Conservation (phyloP, 1,139 yeast genomes). For the Hanseniaspora sp. region DNA sequence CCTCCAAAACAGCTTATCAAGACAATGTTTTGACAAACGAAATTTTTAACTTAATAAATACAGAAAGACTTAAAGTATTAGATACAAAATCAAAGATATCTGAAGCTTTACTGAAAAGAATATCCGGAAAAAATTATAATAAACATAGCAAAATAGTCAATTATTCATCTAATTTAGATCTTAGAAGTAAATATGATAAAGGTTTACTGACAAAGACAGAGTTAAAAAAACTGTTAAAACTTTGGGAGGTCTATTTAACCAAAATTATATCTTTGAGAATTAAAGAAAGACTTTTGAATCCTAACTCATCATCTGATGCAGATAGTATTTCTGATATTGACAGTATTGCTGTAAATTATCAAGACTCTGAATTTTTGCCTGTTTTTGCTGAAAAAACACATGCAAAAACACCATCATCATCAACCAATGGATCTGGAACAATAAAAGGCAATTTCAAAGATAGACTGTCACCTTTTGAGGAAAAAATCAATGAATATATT, state of each 20-base stretch:
- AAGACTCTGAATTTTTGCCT: background rate
- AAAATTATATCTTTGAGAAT: background rate
- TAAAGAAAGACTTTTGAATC: background rate
- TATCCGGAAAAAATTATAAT: background rate
- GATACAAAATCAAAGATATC: background rate
- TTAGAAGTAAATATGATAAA: slow-evolving; percentile 5
- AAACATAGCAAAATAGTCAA: slow-evolving; percentile 3
- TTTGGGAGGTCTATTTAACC: slow-evolving; percentile 2
- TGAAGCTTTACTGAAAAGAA: slow-evolving; percentile 2
- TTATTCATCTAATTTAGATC: slow-evolving; percentile 5
- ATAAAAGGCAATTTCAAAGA: background rate
- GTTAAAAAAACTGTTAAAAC: background rate
- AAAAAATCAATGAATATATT: slow-evolving; percentile 6
- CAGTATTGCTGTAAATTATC: background rate
- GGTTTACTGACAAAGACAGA: slow-evolving; percentile 1
- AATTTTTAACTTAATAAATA: background rate
- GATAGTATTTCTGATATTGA: background rate
- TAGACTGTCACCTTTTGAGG: background rate
- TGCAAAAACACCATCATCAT: background rate
- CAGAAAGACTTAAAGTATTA: background rate
- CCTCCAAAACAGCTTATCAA: background rate
- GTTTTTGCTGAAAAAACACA: background rate
- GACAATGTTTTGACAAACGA: background rate
- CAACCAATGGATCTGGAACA: background rate
- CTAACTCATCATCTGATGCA: background rate